phyloP scores from a whole-genome alignment of 805 yeast species.

The Metschnikowia hibisci region DNA sequence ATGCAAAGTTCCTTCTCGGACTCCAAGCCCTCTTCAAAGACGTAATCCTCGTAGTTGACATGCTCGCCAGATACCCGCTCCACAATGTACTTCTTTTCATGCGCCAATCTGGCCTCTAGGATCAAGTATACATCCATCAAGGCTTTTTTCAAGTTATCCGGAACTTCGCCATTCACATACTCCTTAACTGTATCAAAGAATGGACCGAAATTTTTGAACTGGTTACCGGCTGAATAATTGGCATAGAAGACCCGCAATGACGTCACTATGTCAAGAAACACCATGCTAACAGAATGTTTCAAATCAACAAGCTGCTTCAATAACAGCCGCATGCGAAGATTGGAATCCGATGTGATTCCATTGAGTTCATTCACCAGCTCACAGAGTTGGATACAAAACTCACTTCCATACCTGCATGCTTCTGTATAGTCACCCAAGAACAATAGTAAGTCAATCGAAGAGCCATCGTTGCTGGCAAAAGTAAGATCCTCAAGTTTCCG shows the following conservation, averaged over 20 bases:
- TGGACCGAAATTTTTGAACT: conserved; percentile 27
- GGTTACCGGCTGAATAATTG: conserved; percentile 22
- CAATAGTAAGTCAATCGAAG: conserved; percentile 22
- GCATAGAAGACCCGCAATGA: conserved; percentile 32
- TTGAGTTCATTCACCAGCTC: conserved; percentile 8
- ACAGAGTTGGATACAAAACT: conserved; percentile 11
- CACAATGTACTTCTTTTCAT: conserved; percentile 31
- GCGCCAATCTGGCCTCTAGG: conserved; percentile 47
- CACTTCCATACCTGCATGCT: conserved; percentile 14
- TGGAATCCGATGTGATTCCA: conserved; percentile 8
- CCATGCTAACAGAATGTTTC: conserved; percentile 22
- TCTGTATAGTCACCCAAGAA: conserved; percentile 21
- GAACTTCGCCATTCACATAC: conserved; percentile 22
- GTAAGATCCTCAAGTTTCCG: conserved; percentile 37
- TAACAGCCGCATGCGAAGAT: conserved; percentile 8
- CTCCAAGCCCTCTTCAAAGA: conserved; percentile 4
- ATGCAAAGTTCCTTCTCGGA: conserved; percentile 40
- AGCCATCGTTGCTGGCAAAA: conserved; percentile 18
- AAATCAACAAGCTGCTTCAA: conserved; percentile 23
- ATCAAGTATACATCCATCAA: conserved; percentile 44
- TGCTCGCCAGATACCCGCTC: conserved; percentile 54
- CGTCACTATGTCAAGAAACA: conserved; percentile 31
- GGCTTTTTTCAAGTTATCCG: conserved; percentile 25
- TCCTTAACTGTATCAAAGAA: conserved; percentile 26
- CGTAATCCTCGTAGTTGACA: conserved; percentile 34